phyloP scores from a whole-genome alignment of 179 eudicot genomes.

The Drosera spatulata region DNA sequence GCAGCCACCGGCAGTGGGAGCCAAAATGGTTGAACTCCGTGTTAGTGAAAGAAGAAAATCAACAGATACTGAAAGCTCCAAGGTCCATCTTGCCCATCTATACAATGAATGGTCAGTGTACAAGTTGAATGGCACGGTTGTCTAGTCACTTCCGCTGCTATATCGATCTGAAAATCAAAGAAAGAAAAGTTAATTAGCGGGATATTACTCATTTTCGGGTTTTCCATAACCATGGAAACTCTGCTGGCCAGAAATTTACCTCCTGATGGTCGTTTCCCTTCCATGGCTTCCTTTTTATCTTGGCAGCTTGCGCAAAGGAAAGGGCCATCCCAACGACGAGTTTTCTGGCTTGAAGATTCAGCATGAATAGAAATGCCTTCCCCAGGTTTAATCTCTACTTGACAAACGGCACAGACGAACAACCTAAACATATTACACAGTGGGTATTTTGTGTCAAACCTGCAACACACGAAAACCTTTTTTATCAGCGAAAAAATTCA shows the following conservation, averaged over 20 bases:
- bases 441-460: conserved; percentile 85
- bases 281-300: conserved; percentile 96
- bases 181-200: too few species aligned
- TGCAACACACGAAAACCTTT: conserved; percentile 19
- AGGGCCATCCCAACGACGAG: conserved; percentile 99
- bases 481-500: background rate
- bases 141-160: too few species aligned
- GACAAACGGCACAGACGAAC: conserved; percentile 93
- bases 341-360: conserved; percentile 32
- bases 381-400: conserved; percentile 85
- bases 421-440: conserved; percentile 93
- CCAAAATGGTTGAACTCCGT: too few species aligned
- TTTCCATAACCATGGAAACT: too few species aligned
- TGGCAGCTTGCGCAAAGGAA: conserved; percentile 90
- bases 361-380: conserved; percentile 86
- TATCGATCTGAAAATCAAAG: too few species aligned
- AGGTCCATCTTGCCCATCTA: too few species aligned
- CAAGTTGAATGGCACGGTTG: too few species aligned
- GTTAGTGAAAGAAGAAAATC: too few species aligned
- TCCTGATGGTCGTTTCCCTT: conserved; percentile 92
- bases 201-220: too few species aligned
- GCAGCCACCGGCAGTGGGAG: too few species aligned
- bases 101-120: too few species aligned
- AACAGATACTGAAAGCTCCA: too few species aligned
- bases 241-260: conserved; percentile 23